A percentile compares a stretch with the other conserved stretches of the same genome.
phyloP scores from a whole-genome alignment of 2,329 filamentous ascomycete species.

The Botryotinia globosa region DNA sequence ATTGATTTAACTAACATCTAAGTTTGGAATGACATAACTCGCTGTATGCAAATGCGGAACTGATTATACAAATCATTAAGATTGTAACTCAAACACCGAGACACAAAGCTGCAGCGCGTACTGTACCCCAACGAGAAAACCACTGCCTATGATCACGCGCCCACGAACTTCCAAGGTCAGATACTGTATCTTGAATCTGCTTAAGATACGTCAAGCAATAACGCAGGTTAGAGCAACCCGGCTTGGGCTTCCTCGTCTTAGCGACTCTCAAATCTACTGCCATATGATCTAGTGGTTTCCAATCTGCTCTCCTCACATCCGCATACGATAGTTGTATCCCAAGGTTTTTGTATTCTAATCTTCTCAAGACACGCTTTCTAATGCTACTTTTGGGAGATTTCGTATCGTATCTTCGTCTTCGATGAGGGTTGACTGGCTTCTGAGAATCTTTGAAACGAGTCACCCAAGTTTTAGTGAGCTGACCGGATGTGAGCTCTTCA shows the following conservation, averaged over 20 bases:
- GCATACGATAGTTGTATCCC: neutral
- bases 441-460: neutral
- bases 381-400: neutral
- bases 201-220: neutral
- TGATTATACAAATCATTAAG: neutral
- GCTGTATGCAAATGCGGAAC: neutral
- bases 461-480: neutral
- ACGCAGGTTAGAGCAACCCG: neutral
- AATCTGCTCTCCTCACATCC: neutral
- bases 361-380: neutral
- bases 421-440: neutral
- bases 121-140: neutral
- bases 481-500: no score
- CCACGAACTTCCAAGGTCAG: neutral
- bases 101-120: neutral
- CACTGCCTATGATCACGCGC: neutral
- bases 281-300: neutral
- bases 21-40: no score
- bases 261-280: neutral
- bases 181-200: neutral
- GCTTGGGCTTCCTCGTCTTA: neutral
- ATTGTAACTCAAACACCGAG: neutral
- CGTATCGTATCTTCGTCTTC: neutral
- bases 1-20: neutral
- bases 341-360: neutral